Percentiles rank a stretch among this genome's conserved stretches.
Conservation (phyloP, 139 green algal species). For the Coelastrella sp. region DNA sequence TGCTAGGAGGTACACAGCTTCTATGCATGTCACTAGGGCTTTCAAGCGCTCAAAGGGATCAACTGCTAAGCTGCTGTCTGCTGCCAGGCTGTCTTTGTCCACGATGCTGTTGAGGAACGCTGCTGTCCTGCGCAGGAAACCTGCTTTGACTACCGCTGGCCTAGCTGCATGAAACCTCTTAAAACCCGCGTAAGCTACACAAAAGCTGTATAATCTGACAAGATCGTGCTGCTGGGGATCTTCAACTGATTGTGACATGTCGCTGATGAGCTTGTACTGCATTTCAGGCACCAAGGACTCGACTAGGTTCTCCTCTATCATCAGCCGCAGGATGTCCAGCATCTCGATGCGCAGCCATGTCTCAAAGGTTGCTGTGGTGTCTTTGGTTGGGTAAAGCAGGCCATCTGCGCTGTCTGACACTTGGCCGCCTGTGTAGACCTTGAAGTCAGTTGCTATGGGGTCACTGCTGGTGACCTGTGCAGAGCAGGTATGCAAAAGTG, state of each 20-base stretch:
- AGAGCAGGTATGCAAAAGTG: not conserved
- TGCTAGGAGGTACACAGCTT: slow-evolving; percentile 14
- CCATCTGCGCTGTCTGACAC: slow-evolving; percentile 37
- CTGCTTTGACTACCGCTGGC: not conserved
- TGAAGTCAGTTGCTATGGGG: slow-evolving; percentile 31
- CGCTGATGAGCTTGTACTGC: slow-evolving; percentile 35
- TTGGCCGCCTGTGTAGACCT: not conserved
- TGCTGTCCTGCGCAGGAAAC: not conserved
- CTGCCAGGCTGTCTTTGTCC: not conserved
- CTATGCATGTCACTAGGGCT: not conserved
- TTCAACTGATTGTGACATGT: not conserved
- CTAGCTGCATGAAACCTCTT: slow-evolving; percentile 29
- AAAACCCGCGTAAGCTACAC: slow-evolving; percentile 17
- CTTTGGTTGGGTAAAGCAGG: slow-evolving; percentile 41
- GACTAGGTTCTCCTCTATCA: slow-evolving; percentile 42
- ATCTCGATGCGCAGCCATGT: slow-evolving; percentile 46
- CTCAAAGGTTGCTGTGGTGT: slow-evolving; percentile 30
- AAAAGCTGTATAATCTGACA: slow-evolving; percentile 33
- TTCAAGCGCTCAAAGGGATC: slow-evolving; percentile 44
- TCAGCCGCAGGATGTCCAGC: slow-evolving; percentile 40
- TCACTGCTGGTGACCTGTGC: not conserved
- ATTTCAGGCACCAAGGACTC: slow-evolving; percentile 41
- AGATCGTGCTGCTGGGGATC: not conserved
- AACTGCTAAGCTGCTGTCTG: not conserved
- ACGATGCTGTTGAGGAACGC: not conserved